A percentile compares a stretch with the other conserved stretches of the same genome.
Evolutionary conservation across 1,139 yeast species (phyloP).

Genomic region (Starmera stellimalicola): DNA sequence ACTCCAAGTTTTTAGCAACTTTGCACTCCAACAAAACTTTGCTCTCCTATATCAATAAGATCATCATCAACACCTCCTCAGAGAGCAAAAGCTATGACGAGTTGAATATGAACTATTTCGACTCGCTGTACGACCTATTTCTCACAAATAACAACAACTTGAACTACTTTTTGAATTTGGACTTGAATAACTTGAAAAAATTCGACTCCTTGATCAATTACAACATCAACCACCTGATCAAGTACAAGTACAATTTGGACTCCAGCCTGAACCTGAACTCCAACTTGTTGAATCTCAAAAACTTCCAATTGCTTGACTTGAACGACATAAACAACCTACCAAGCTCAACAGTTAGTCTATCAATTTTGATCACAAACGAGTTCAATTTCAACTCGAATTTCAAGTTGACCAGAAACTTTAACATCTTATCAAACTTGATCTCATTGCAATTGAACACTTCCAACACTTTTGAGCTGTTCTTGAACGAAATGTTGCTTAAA

Average conservation of each 20-base stretch:
- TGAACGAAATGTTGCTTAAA: conserved; percentile 5
- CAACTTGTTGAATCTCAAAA: conserved; percentile 13
- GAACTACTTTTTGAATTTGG: conserved; percentile 16
- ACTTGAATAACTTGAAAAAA: conserved; percentile 18
- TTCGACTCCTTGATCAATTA: conserved; percentile 17
- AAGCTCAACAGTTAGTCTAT: conserved; percentile 11
- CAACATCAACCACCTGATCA: conserved; percentile 17
- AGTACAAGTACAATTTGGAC: conserved; percentile 9
- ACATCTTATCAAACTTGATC: conserved; percentile 10
- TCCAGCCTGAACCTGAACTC: not conserved
- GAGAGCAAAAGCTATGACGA: conserved; percentile 17
- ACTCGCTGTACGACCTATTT: conserved; percentile 18
- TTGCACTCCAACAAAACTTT: conserved; percentile 17
- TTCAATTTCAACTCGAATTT: conserved; percentile 8
- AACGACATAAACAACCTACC: conserved; percentile 18
- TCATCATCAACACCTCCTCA: conserved; percentile 18
- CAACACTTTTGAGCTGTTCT: conserved; percentile 12
- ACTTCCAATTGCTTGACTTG: conserved; percentile 15
- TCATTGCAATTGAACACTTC: conserved; percentile 14
- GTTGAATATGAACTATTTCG: conserved; percentile 14
- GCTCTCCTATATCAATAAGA: conserved; percentile 13
- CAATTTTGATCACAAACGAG: conserved; percentile 16
- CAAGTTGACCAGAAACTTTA: conserved; percentile 10
- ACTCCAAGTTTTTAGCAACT: conserved; percentile 18
- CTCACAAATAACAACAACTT: conserved; percentile 18